Conservation (phyloP, 106 monocot species). For the Dendrobium catenatum region DNA sequence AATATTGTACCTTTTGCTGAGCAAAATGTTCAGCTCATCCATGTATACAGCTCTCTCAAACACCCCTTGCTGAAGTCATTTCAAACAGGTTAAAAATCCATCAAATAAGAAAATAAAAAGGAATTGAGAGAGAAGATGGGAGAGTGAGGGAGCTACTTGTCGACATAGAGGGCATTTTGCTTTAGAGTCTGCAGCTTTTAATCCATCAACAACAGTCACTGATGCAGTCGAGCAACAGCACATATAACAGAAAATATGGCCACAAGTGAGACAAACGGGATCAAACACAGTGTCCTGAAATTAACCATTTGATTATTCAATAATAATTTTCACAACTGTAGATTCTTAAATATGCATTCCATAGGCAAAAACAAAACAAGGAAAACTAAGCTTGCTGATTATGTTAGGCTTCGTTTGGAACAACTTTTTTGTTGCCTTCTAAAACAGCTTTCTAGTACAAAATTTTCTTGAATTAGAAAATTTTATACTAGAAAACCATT, state of each 20-base stretch:
- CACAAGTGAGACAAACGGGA: constrained; percentile 71
- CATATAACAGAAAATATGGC: constrained; percentile 83
- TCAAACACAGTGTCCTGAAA: constrained; percentile 82
- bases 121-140: too few species aligned
- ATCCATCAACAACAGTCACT: constrained; percentile 63
- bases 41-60: constrained; percentile 41
- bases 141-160: constrained; percentile 24
- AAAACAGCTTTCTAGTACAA: too few species aligned
- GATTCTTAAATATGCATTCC: too few species aligned
- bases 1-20: constrained; percentile 43
- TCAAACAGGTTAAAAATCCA: not conserved
- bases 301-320: too few species aligned
- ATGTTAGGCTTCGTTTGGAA: too few species aligned
- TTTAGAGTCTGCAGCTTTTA: constrained; percentile 43
- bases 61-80: constrained; percentile 45
- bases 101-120: not conserved
- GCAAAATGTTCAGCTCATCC: constrained; percentile 67
- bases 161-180: constrained; percentile 76
- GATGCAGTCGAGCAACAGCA: constrained; percentile 74
- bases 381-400: too few species aligned
- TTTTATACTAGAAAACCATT: too few species aligned
- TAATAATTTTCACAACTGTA: too few species aligned
- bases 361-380: too few species aligned
- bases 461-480: too few species aligned
- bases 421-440: too few species aligned